Evolutionary conservation across 441 rosid genomes (phyloP).

Genomic region (Flueggea neowawraea): DNA sequence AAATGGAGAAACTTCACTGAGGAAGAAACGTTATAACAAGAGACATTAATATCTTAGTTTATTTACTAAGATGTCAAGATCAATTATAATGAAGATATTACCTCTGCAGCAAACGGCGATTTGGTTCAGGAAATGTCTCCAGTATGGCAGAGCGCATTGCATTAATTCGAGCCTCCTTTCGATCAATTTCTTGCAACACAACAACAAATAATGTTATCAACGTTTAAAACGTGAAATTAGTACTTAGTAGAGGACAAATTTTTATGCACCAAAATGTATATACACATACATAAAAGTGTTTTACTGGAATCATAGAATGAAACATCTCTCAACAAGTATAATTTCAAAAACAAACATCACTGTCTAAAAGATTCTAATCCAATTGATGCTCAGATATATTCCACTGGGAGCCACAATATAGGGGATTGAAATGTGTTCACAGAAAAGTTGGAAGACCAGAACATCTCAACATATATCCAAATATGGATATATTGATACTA

Average conservation of each 20-base stretch:
- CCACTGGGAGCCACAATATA: too few species aligned
- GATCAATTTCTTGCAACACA: conserved; percentile 68
- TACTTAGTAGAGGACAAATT: neutral
- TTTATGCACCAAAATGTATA: neutral
- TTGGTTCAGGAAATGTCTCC: conserved; percentile 98
- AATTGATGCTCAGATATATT: too few species aligned
- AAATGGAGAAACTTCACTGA: neutral
- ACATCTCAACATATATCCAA: too few species aligned
- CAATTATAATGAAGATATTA: conserved; percentile 14
- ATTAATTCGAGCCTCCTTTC: conserved; percentile 75
- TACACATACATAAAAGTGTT: neutral
- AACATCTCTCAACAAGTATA: too few species aligned
- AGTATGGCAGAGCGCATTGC: conserved; percentile 84
- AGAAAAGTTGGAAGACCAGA: too few species aligned
- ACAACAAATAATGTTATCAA: conserved; percentile 14
- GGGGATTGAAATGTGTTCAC: too few species aligned
- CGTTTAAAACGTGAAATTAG: neutral
- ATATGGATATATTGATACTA: too few species aligned
- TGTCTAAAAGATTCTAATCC: too few species aligned
- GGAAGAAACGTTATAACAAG: neutral
- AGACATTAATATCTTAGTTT: neutral
- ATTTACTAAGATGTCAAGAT: neutral
- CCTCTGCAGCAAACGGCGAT: conserved; percentile 92
- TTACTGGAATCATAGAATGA: too few species aligned
- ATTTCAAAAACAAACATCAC: too few species aligned